Conservation (phyloP, 805 yeast genomes). For the Saccharomycopsis capsularis region DNA sequence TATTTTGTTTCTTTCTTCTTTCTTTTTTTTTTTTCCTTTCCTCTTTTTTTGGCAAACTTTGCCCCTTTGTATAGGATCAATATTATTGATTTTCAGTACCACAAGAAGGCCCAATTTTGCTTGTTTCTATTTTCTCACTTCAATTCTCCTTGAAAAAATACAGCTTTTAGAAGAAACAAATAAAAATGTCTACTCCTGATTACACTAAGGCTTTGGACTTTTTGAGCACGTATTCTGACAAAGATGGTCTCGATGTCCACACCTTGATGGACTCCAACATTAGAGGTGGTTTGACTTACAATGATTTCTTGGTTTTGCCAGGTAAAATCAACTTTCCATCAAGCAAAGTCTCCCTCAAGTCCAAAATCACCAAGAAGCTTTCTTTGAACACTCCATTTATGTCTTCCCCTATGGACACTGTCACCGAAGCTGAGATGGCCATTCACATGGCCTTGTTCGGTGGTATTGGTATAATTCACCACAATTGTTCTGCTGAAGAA, state of each 20-base stretch:
- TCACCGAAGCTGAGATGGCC: slow-evolving; percentile 96
- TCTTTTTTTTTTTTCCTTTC: slow-evolving; percentile 2
- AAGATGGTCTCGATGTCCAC: slow-evolving; percentile 80
- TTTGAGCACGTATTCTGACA: slow-evolving; percentile 55
- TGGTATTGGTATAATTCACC: slow-evolving; percentile 98
- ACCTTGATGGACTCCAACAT: slow-evolving; percentile 81
- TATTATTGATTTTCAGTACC: background rate
- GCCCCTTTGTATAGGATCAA: slow-evolving; percentile 1
- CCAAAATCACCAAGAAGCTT: slow-evolving; percentile 87
- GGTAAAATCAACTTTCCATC: slow-evolving; percentile 91
- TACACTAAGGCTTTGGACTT: slow-evolving; percentile 58
- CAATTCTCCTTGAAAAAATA: too few species aligned
- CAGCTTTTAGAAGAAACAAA: background rate
- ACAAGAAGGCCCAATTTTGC: background rate
- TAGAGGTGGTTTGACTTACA: slow-evolving; percentile 96
- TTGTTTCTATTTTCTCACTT: background rate
- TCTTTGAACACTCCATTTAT: slow-evolving; percentile 89
- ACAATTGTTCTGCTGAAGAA: slow-evolving; percentile 93
- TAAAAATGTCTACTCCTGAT: slow-evolving; percentile 30
- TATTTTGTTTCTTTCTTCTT: background rate
- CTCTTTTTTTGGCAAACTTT: slow-evolving; percentile 12
- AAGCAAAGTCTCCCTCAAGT: slow-evolving; percentile 65
- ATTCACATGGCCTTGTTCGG: slow-evolving; percentile 97
- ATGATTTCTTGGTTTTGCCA: slow-evolving; percentile 91
- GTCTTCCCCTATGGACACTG: slow-evolving; percentile 99